phyloP scores from a whole-genome alignment of 75 land plant species.

The Isoetes taiwanensis region DNA sequence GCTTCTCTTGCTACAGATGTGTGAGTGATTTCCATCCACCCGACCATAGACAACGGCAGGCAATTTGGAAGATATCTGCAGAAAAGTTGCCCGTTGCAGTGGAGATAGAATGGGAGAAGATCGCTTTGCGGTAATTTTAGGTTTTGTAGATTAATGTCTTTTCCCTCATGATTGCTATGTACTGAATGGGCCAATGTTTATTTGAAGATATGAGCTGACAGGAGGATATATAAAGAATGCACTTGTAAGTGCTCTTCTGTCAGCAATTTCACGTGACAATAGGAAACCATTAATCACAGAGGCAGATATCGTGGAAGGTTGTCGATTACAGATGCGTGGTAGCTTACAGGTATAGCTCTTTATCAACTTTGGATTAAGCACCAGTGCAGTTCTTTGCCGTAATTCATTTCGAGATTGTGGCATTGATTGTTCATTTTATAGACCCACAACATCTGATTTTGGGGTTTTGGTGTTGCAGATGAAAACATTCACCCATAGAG shows the following conservation, averaged over 20 bases:
- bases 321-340: slow-evolving; percentile 27
- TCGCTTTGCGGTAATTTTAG: slow-evolving; percentile 13
- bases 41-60: slow-evolving; percentile 21
- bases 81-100: slow-evolving; percentile 11
- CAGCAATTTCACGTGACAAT: slow-evolving; percentile 22
- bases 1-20: slow-evolving; percentile 20
- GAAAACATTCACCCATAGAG: slow-evolving; percentile 24
- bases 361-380: background rate
- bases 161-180: background rate
- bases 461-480: slow-evolving; percentile 14
- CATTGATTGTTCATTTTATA: background rate
- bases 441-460: background rate
- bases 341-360: slow-evolving; percentile 19
- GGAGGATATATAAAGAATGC: slow-evolving; percentile 26
- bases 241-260: slow-evolving; percentile 17
- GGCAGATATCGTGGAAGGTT: slow-evolving; percentile 22
- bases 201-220: slow-evolving; percentile 17
- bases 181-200: background rate
- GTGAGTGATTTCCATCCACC: slow-evolving; percentile 27
- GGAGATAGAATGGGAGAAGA: slow-evolving; percentile 21
- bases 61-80: slow-evolving; percentile 21
- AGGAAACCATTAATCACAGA: slow-evolving; percentile 15
- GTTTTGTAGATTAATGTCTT: background rate
- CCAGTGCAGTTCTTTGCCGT: background rate
- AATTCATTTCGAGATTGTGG: background rate